phyloP scores from a whole-genome alignment of 306 rosid species.

The Carpinus fangiana region DNA sequence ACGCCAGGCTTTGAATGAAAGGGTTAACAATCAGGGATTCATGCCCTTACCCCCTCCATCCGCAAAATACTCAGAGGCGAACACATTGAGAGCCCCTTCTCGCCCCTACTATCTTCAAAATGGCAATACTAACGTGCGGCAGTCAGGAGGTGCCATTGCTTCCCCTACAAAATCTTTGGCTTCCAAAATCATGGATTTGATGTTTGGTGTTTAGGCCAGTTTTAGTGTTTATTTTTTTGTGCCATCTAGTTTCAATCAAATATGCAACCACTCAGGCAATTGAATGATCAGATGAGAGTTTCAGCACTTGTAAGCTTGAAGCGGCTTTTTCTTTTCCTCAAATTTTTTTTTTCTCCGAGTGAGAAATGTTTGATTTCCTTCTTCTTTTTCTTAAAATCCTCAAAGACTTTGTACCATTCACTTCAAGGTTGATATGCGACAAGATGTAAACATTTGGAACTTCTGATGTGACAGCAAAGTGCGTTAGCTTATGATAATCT shows the following conservation, averaged over 20 bases:
- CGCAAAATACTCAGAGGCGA: slow-evolving; percentile 48
- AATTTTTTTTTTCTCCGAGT: neutral
- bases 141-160: slow-evolving; percentile 84
- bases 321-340: neutral
- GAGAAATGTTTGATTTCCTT: neutral
- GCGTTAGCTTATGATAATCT: neutral
- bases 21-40: slow-evolving; percentile 69
- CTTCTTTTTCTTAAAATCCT: neutral
- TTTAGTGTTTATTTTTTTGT: too few species aligned
- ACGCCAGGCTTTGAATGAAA: slow-evolving; percentile 71
- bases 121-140: slow-evolving; percentile 53
- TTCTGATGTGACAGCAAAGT: neutral
- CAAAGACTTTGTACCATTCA: neutral
- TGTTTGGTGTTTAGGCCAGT: slow-evolving; percentile 78
- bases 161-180: slow-evolving; percentile 90
- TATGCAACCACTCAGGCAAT: neutral
- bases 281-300: neutral
- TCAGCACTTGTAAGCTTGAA: neutral
- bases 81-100: slow-evolving; percentile 44
- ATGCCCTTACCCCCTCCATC: slow-evolving; percentile 72
- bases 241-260: neutral
- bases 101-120: slow-evolving; percentile 75
- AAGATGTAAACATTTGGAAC: neutral
- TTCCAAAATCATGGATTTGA: slow-evolving; percentile 85
- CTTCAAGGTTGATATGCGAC: neutral